Evolutionary conservation across 2,329 filamentous ascomycete genomes (phyloP).

Genomic region (Nothophaeocryptopus gaeumannii): DNA sequence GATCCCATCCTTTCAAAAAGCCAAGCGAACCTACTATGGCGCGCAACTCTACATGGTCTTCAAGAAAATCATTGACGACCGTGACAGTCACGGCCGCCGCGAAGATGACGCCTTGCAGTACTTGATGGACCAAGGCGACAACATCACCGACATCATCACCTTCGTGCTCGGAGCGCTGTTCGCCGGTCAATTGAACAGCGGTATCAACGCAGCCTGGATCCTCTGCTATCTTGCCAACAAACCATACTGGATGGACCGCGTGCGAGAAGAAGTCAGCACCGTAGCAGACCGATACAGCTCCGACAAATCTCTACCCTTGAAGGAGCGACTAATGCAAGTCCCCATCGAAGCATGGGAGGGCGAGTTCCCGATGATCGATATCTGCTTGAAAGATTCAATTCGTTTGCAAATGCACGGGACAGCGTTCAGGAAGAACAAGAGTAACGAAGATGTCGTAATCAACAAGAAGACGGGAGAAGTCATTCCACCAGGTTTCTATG

Average conservation of each 20-base stretch:
- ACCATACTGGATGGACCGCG: constrained; percentile 45
- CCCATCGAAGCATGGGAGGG: constrained; percentile 55
- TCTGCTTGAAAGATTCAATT: constrained; percentile 55
- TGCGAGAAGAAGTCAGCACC: constrained; percentile 49
- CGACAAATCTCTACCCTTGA: constrained; percentile 35
- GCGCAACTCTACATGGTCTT: constrained; percentile 51
- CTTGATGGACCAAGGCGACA: constrained; percentile 53
- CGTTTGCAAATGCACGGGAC: constrained; percentile 50
- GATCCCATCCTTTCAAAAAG: constrained; percentile 46
- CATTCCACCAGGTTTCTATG: constrained; percentile 50
- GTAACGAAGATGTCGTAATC: constrained; percentile 46
- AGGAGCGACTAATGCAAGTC: constrained; percentile 43
- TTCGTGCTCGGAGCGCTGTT: constrained; percentile 56
- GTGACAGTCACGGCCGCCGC: constrained; percentile 42
- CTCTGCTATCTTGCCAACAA: constrained; percentile 50
- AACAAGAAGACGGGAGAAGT: constrained; percentile 43
- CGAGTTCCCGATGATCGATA: constrained; percentile 53
- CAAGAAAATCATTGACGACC: constrained; percentile 47
- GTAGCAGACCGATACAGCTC: constrained; percentile 44
- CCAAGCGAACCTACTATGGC: constrained; percentile 47
- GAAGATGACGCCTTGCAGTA: constrained; percentile 54
- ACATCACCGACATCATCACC: constrained; percentile 36
- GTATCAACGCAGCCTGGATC: constrained; percentile 55
- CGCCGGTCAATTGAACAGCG: constrained; percentile 57
- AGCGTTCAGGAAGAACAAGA: constrained; percentile 53